These are phyloP conservation scores for Fusarium papillatum DNA, from an alignment of 2,329 filamentous ascomycete genomes.

Conservation along the genomic window DNA sequence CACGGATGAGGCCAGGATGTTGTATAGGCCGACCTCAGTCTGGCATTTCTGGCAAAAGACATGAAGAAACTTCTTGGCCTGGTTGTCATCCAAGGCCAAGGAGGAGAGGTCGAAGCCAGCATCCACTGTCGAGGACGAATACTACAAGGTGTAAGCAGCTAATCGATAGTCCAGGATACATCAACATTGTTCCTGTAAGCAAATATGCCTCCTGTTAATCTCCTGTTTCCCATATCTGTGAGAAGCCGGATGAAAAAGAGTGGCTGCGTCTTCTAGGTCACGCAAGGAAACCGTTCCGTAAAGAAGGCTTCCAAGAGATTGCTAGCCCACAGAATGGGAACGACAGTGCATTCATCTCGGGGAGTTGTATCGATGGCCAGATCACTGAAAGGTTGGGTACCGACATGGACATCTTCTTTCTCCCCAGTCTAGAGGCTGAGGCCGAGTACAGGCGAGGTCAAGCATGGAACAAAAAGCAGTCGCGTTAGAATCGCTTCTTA, in stretches of 20 bases:
- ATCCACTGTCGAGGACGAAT: constrained; percentile 50
- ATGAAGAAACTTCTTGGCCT: constrained; percentile 49
- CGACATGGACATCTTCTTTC: constrained; percentile 75
- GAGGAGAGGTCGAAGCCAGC: constrained; percentile 47
- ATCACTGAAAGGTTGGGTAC: constrained; percentile 62
- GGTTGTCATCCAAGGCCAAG: constrained; percentile 42
- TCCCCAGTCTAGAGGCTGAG: constrained; percentile 46
- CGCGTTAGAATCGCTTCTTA: constrained; percentile 47
- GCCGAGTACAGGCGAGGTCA: constrained; percentile 11
- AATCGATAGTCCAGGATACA: constrained; percentile 15
- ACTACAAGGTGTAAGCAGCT: constrained; percentile 51
- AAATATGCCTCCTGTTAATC: constrained; percentile 64
- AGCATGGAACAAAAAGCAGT: constrained; percentile 19
- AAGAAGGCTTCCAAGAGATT: constrained; percentile 53
- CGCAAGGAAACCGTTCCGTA: constrained; percentile 56
- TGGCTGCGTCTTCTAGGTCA: constrained; percentile 49
- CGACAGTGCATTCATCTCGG: constrained; percentile 64
- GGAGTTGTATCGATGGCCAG: constrained; percentile 78
- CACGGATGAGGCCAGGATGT: constrained; percentile 58
- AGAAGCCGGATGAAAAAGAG: constrained; percentile 60
- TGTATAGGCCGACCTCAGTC: constrained; percentile 62
- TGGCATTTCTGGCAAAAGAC: constrained; percentile 62
- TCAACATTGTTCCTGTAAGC: constrained; percentile 42
- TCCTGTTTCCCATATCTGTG: constrained; percentile 61
- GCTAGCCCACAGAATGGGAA: constrained; percentile 41